These are phyloP conservation scores for Nemania bipapillata DNA, from an alignment of 2,329 filamentous ascomycete species.

Conservation along the genomic window DNA sequence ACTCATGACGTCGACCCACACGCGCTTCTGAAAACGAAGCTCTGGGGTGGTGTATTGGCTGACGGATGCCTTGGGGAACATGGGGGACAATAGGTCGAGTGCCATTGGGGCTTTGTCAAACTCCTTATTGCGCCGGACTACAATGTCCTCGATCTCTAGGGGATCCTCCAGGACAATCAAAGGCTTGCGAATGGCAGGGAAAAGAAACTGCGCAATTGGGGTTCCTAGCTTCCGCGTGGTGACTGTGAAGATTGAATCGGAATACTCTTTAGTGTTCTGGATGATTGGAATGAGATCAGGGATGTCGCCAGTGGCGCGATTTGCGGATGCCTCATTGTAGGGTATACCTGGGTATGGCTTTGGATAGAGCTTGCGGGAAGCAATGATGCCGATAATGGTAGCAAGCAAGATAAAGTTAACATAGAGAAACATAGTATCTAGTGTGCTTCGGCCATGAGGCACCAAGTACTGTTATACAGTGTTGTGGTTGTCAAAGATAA, in stretches of 20 bases:
- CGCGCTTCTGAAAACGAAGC: slow-evolving; percentile 46
- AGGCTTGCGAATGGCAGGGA: slow-evolving; percentile 37
- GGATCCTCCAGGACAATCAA: slow-evolving; percentile 41
- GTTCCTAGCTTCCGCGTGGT: slow-evolving; percentile 26
- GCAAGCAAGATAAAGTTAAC: too few relatives aligned
- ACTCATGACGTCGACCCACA: slow-evolving; percentile 50
- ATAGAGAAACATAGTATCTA: too few relatives aligned
- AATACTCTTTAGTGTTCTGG: slow-evolving; percentile 18
- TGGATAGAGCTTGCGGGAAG: slow-evolving; percentile 33
- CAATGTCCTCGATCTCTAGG: slow-evolving; percentile 40
- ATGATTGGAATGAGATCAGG: slow-evolving; percentile 26
- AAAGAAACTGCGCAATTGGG: slow-evolving; percentile 35
- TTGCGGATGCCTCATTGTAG: slow-evolving; percentile 35
- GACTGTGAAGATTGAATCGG: slow-evolving; percentile 20
- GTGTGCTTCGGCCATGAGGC: too few relatives aligned
- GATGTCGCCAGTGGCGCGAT: slow-evolving; percentile 33
- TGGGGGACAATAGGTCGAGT: slow-evolving; percentile 41
- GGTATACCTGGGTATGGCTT: slow-evolving; percentile 38
- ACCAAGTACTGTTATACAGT: too few relatives aligned
- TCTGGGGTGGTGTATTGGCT: slow-evolving; percentile 45
- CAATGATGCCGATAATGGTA: too few relatives aligned
- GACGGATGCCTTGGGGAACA: slow-evolving; percentile 48
- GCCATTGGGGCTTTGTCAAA: slow-evolving; percentile 49
- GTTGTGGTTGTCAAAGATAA: too few relatives aligned
- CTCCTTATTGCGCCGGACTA: slow-evolving; percentile 41